Percentiles rank a stretch among this genome's conserved stretches.
These are phyloP conservation scores for Ceratonia siliqua DNA, from an alignment of 306 rosid genomes.

Conservation along the genomic window DNA sequence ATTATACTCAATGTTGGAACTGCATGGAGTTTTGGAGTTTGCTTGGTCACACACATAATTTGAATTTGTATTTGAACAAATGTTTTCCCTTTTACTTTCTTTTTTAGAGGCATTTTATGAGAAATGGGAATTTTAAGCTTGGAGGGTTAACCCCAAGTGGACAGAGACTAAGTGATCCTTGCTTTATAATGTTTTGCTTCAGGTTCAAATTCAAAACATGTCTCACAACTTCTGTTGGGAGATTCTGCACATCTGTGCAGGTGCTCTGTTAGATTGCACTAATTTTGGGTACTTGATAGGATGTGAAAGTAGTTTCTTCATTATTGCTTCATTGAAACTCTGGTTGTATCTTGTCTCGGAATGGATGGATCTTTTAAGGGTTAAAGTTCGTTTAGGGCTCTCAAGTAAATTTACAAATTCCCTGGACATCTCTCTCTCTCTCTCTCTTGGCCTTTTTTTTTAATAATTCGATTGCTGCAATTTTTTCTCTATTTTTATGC, in stretches of 20 bases:
- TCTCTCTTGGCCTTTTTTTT: neutral
- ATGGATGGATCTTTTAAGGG: neutral
- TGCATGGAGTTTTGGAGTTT: conserved; percentile 9
- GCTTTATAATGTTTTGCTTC: conserved; percentile 2
- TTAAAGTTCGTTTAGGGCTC: neutral
- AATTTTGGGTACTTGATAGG: neutral
- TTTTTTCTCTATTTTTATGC: neutral
- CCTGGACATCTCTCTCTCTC: neutral
- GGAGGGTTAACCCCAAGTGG: neutral
- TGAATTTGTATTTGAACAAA: neutral
- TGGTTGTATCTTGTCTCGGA: neutral
- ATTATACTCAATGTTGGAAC: neutral
- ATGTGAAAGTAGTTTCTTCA: neutral
- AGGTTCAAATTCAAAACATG: neutral
- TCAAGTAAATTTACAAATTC: neutral
- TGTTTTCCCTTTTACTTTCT: neutral
- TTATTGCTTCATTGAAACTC: neutral
- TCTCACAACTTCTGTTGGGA: conserved; percentile 7
- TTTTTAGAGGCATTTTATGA: neutral
- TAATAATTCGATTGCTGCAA: neutral
- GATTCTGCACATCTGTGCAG: neutral
- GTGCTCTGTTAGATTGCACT: neutral
- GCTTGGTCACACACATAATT: neutral
- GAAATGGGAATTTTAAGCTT: neutral
- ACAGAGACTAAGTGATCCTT: neutral